Evolutionary conservation across 2,329 filamentous ascomycete genomes (phyloP).

Genomic region (Neoarthrinium moseri): DNA sequence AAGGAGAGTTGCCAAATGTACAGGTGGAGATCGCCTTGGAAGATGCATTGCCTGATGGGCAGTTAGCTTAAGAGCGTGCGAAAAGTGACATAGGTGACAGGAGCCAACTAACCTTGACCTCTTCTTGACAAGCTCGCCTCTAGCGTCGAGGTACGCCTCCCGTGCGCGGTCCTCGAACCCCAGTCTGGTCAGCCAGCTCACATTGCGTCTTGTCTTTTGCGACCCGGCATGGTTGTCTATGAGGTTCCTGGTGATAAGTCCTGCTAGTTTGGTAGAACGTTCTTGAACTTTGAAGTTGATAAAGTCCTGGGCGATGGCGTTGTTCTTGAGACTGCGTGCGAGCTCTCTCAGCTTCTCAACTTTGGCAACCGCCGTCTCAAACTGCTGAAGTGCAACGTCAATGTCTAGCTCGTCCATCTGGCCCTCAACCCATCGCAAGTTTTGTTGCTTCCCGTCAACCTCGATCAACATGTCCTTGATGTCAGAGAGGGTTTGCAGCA

Average conservation of each 20-base stretch:
- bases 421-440: slow-evolving; percentile 90
- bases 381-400: slow-evolving; percentile 85
- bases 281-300: slow-evolving; percentile 91
- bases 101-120: slow-evolving; percentile 66
- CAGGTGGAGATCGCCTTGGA: slow-evolving; percentile 86
- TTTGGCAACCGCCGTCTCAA: slow-evolving; percentile 78
- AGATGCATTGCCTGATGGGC: slow-evolving; percentile 77
- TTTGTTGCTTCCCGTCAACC: slow-evolving; percentile 94
- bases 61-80: slow-evolving; percentile 18
- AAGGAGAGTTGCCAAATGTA: slow-evolving; percentile 96
- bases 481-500: slow-evolving; percentile 75
- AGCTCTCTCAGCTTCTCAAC: slow-evolving; percentile 84
- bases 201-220: slow-evolving; percentile 75
- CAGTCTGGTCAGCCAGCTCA: slow-evolving; percentile 80
- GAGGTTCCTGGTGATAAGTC: slow-evolving; percentile 74
- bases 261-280: slow-evolving; percentile 73
- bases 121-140: slow-evolving; percentile 75
- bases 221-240: slow-evolving; percentile 75
- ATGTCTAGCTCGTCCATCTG: slow-evolving; percentile 97
- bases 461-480: slow-evolving; percentile 90
- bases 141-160: slow-evolving; percentile 79
- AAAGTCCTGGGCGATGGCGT: slow-evolving; percentile 84
- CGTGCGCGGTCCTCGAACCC: slow-evolving; percentile 89
- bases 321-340: slow-evolving; percentile 78
- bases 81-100: neutral